Percentiles rank a stretch among this genome's conserved stretches.
phyloP scores from a whole-genome alignment of 345 rosid genomes.

The Eucalyptus fibrosa region DNA sequence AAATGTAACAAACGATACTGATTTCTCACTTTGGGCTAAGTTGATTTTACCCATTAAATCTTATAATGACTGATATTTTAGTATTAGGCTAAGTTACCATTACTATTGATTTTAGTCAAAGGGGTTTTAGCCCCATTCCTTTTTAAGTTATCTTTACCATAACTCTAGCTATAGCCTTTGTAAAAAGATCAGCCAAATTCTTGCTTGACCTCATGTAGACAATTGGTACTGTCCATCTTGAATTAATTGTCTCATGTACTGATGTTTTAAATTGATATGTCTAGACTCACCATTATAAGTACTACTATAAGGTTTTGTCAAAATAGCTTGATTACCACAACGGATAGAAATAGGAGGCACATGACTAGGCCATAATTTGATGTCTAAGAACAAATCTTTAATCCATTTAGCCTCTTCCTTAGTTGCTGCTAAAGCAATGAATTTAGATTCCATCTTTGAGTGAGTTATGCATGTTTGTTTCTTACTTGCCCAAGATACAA shows the following conservation, averaged over 20 bases:
- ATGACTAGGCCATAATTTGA: background rate
- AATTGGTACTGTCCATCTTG: background rate
- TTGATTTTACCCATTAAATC: background rate
- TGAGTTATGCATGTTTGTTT: background rate
- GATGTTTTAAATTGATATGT: background rate
- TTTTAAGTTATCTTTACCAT: background rate
- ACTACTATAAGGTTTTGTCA: background rate
- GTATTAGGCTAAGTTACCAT: background rate
- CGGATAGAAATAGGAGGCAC: background rate
- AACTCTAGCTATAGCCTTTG: background rate
- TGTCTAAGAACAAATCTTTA: background rate
- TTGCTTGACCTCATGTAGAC: background rate
- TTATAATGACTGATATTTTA: too few species aligned
- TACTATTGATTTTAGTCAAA: background rate
- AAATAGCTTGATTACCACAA: background rate
- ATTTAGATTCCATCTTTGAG: background rate
- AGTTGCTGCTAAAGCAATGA: background rate
- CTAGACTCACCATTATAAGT: background rate
- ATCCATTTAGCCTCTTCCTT: background rate
- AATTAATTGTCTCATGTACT: background rate
- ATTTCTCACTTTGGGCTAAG: background rate
- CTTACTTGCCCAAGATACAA: background rate
- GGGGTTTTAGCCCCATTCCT: background rate
- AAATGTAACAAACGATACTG: background rate
- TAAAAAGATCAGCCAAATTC: background rate